phyloP scores from a whole-genome alignment of 805 yeast species.

The Blastobotrys mokoenaii region DNA sequence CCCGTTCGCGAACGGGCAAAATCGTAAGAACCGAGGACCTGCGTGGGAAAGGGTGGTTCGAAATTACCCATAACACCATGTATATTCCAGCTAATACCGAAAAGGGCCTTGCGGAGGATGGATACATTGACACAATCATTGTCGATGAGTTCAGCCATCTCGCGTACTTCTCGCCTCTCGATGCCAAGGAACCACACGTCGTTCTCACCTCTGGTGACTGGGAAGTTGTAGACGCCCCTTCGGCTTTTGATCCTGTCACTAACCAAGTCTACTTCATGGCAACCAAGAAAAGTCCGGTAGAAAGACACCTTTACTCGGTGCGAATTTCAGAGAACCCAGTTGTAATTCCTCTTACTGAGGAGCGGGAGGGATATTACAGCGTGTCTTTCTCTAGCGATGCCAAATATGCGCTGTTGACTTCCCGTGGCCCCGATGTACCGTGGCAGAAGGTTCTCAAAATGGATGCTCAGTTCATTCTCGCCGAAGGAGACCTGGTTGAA shows the following conservation, averaged over 20 bases:
- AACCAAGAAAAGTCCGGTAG: slow-evolving; percentile 70
- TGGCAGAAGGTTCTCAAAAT: slow-evolving; percentile 63
- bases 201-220: slow-evolving; percentile 70
- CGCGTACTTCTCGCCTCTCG: slow-evolving; percentile 74
- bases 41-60: slow-evolving; percentile 58
- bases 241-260: slow-evolving; percentile 38
- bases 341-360: slow-evolving; percentile 3
- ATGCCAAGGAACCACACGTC: slow-evolving; percentile 39
- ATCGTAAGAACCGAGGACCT: slow-evolving; percentile 42
- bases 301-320: slow-evolving; percentile 75
- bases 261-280: slow-evolving; percentile 58
- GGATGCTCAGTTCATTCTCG: slow-evolving; percentile 25
- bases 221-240: slow-evolving; percentile 80
- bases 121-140: slow-evolving; percentile 66
- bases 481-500: slow-evolving; percentile 24
- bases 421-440: slow-evolving; percentile 75
- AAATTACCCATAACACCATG: slow-evolving; percentile 55
- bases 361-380: slow-evolving; percentile 54
- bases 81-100: slow-evolving; percentile 44
- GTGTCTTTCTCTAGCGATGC: slow-evolving; percentile 76
- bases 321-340: slow-evolving; percentile 28
- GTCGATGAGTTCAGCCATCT: slow-evolving; percentile 56
- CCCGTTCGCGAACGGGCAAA: slow-evolving; percentile 28
- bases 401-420: slow-evolving; percentile 59
- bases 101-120: slow-evolving; percentile 42